Base-by-base conservation (phyloP, 192 early-diverging fungal genomes). In the Backusella parvicylindrica region DNA sequence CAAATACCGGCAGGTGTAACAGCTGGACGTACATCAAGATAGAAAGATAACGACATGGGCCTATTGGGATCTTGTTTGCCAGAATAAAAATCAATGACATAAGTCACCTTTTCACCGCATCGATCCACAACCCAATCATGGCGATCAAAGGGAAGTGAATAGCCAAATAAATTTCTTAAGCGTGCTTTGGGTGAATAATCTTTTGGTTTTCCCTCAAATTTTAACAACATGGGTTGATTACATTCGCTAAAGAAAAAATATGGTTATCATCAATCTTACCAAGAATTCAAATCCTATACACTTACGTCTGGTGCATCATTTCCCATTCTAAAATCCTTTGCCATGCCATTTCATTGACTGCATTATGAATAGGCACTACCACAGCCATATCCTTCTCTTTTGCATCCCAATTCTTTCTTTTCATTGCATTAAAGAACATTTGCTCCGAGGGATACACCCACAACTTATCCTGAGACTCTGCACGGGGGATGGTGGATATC, bases 341-440 rank as follows among this genome's bases (percentile, higher is more conserved):
- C 96, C 96, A 98, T 56, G 92, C 92, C 78, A 89, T 86, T 76
- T 98, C 95, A 79, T 98, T 98, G 26, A 98, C 94, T 41, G 93
- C 91, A 75, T 98, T 98, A 77, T 98, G 96, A 50, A 98, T 98
- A 1, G 94, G 94, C 3, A 98, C 93, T 5, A 98, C 92, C 8
- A 92, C 86, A n/a, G 84, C 77, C 93, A 98, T 96, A 79, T 98
- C 96, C 18, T 83, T 66, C 70, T 95, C 94, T 2, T 87, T 71
- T 0, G 96, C 91, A 65, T 88, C 74, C 94, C 95, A 96, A 79
- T 92, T 94, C 75, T 98, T 98, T 77, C 96, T 90, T 75, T 87
- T 91, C 93, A 98, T 95, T 1, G 96, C 96, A 69, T 98, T 98
- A 85, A 93, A 98, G 68, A 98, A 98, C 93, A 94, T 94, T 82